Evolutionary conservation across 225 moss, liverwort and hornwort species (phyloP), one percentile per base, ranked within the genome.

Genomic region (Thuidium tamariscinum): DNA sequence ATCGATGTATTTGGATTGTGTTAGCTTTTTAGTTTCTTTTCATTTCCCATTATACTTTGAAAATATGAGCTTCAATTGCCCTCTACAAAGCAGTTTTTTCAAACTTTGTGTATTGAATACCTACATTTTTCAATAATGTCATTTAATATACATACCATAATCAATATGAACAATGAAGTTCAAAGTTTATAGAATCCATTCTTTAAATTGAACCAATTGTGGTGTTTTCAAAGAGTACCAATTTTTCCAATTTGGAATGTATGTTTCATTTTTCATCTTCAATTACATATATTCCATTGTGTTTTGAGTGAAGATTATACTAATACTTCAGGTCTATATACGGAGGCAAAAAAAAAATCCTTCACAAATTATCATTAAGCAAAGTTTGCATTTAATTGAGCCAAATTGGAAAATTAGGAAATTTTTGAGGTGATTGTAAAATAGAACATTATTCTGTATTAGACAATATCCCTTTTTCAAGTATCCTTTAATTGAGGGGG

Each of bases 401-500:
- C 16, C 15, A 44, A 44, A 44, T 44, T 44, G 9, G 9, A 44
- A 61, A 29, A 29, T 13, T 14, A 61, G 13, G 13, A 60, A 61
- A 61, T 13, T 7, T 13, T 25, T n/a, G n/a, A 15, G 19, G 26
- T 6, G 61, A 29, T 61, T 29, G 61, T 61, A 29, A 29, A 61
- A 29, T 29, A 29, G 3, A 15, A 15, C 7, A 13, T n/a, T 29
- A 61, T 61, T 29, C n/a, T n/a, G n/a, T n/a, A n/a, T n/a, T 30
- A 30, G 15, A 15, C 23, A 37, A 39, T 7, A 23, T 21, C 7
- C 13, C 13, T 68, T 37, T 3, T 7, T 68, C 1, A 37, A 23
- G 7, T 39, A 39, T 39, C 4, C 0, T 13, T 2, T 23, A 39
- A 37, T 2, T 11, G 7, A 37, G 12, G 21, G 18, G 7, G 0